Evolutionary conservation across 352 stramenopile genomes (phyloP).

Genomic region (Phytophthora tentaculata): DNA sequence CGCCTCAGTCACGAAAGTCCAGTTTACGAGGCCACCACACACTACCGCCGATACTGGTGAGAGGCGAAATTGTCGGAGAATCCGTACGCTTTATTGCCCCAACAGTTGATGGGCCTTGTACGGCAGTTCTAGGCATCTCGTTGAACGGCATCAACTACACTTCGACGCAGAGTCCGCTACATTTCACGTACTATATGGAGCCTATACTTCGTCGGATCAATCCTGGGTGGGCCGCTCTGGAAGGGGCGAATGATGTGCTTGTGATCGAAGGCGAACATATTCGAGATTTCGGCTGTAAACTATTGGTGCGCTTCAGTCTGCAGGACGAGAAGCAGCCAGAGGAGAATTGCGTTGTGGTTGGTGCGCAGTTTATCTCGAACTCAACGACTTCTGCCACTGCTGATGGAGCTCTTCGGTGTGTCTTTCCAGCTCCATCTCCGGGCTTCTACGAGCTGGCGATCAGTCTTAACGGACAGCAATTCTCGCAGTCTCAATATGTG

Average conservation of each 20-base stretch:
- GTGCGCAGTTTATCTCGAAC: conserved; percentile 38
- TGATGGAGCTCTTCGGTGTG: conserved; percentile 36
- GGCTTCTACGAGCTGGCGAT: conserved; percentile 72
- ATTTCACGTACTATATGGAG: conserved; percentile 66
- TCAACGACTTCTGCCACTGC: conserved; percentile 10
- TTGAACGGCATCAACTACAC: conserved; percentile 85
- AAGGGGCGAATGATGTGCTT: conserved; percentile 38
- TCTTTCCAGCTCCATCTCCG: conserved; percentile 36
- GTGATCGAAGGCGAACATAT: conserved; percentile 59
- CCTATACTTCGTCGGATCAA: conserved; percentile 59
- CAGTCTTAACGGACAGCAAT: conserved; percentile 76
- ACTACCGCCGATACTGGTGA: conserved; percentile 35
- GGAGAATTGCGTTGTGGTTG: conserved; percentile 33
- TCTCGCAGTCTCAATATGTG: conserved; percentile 63
- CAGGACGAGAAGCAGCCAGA: conserved; percentile 33
- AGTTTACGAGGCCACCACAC: background rate
- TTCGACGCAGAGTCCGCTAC: conserved; percentile 47
- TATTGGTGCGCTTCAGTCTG: conserved; percentile 52
- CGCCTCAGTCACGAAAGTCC: background rate
- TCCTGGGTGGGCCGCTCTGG: conserved; percentile 53
- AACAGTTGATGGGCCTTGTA: conserved; percentile 41
- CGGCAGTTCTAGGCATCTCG: conserved; percentile 66
- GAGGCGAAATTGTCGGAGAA: conserved; percentile 66
- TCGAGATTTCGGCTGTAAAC: conserved; percentile 52
- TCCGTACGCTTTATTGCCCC: conserved; percentile 61